Evolutionary conservation across 2,329 filamentous ascomycete species (phyloP).

Genomic region (Dichotomopilus funicola): DNA sequence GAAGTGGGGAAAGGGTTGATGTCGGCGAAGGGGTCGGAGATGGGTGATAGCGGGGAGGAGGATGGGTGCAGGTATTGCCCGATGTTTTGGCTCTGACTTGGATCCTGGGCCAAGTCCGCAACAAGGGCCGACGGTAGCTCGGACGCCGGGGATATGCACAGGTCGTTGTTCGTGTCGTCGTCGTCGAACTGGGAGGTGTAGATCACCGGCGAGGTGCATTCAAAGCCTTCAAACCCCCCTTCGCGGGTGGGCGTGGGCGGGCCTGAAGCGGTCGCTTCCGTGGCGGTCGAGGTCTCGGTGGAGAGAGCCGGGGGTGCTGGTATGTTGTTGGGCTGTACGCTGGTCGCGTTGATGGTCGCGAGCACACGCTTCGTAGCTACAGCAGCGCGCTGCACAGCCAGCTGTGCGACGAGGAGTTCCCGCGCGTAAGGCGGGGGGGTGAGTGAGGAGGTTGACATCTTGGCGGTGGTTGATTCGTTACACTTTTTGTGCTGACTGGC

Average conservation of each 20-base stretch:
- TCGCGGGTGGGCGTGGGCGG: no score
- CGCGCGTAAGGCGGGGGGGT: conserved; percentile 73
- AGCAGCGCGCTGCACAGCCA: conserved; percentile 75
- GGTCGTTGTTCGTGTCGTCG: not conserved
- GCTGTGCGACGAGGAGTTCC: conserved; percentile 76
- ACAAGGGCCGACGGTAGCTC: no score
- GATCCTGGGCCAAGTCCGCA: no score
- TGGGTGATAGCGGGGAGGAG: not conserved
- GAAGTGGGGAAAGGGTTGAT: not conserved
- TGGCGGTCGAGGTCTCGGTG: not conserved
- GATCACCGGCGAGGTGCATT: not conserved
- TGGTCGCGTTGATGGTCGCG: conserved; percentile 8
- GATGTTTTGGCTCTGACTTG: not conserved
- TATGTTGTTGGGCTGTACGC: not conserved
- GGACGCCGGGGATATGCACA: not conserved
- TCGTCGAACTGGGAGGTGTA: not conserved
- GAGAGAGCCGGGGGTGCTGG: not conserved
- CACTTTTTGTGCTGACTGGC: no score
- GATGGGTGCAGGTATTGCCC: conserved; percentile 2
- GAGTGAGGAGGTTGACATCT: conserved; percentile 59
- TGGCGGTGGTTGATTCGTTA: conserved; percentile 20
- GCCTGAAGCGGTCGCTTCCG: no score
- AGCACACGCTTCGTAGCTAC: conserved; percentile 50
- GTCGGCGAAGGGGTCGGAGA: no score
- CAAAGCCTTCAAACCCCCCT: no score